Percentiles rank a stretch among this genome's conserved stretches.
Conservation (phyloP, 768 basidiomycete species). For the Russula earlei region DNA sequence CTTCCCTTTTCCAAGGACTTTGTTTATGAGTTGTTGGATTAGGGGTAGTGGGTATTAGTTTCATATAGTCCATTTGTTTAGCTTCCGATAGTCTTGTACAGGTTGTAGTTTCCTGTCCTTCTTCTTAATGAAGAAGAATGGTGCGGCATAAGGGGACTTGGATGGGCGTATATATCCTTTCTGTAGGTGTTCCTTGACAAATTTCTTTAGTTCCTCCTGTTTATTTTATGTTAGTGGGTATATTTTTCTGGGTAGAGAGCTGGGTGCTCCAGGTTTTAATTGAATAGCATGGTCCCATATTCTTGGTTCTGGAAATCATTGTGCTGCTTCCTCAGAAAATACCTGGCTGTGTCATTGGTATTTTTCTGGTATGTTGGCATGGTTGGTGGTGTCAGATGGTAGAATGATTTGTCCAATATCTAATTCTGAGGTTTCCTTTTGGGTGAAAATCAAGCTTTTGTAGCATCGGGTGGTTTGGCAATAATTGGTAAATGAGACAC, state of each 20-base stretch:
- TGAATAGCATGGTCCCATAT: neutral
- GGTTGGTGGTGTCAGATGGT: no score
- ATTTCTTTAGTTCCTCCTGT: neutral
- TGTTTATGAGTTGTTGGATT: no score
- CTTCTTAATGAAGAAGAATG: neutral
- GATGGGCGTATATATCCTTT: neutral
- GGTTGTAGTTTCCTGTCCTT: neutral
- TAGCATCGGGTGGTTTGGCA: no score
- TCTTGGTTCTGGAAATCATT: no score
- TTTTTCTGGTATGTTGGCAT: no score
- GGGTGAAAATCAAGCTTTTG: no score
- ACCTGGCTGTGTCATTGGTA: no score
- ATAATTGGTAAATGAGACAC: no score
- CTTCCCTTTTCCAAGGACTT: no score
- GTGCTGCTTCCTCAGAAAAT: no score
- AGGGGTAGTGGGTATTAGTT: neutral
- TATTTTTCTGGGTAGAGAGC: neutral
- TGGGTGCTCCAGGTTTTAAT: neutral
- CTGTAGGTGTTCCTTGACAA: neutral
- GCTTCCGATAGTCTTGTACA: neutral
- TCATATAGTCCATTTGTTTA: neutral
- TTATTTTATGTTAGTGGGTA: neutral
- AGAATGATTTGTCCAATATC: no score
- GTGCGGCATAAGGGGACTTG: neutral
- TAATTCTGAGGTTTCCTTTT: no score